These are phyloP conservation scores for Aphanomyces cochlioides DNA, from an alignment of 352 stramenopile species.

Conservation along the genomic window DNA sequence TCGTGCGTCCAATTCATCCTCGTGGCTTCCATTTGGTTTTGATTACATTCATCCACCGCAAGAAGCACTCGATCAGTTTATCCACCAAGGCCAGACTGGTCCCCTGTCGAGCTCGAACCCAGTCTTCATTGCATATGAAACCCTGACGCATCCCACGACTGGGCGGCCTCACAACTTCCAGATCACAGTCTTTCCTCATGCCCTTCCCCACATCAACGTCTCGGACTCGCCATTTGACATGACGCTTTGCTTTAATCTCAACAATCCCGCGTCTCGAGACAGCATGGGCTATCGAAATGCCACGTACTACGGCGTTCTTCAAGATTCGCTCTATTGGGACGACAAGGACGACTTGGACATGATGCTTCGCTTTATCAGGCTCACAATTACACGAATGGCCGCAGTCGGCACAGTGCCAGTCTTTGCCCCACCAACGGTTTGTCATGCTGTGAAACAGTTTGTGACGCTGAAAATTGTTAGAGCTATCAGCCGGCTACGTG, in stretches of 20 bases:
- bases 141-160: constrained; percentile 39
- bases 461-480: neutral
- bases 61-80: constrained; percentile 49
- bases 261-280: constrained; percentile 57
- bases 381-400: constrained; percentile 1
- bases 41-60: constrained; percentile 36
- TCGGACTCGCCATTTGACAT: constrained; percentile 38
- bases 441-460: neutral
- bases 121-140: constrained; percentile 60
- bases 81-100: constrained; percentile 41
- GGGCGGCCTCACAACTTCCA: constrained; percentile 60
- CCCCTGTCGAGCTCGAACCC: constrained; percentile 46
- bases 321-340: constrained; percentile 14
- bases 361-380: constrained; percentile 20
- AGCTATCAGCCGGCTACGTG: neutral
- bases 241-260: constrained; percentile 49
- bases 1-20: constrained; percentile 48
- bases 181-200: constrained; percentile 47
- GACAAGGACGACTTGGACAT: constrained; percentile 15
- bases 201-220: constrained; percentile 38
- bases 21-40: constrained; percentile 14
- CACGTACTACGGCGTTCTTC: neutral
- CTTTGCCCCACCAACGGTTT: constrained; percentile 10
- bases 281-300: constrained; percentile 38
- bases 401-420: neutral